Evolutionary conservation across 1,139 yeast species (phyloP).

Genomic region (Candida smagusa): DNA sequence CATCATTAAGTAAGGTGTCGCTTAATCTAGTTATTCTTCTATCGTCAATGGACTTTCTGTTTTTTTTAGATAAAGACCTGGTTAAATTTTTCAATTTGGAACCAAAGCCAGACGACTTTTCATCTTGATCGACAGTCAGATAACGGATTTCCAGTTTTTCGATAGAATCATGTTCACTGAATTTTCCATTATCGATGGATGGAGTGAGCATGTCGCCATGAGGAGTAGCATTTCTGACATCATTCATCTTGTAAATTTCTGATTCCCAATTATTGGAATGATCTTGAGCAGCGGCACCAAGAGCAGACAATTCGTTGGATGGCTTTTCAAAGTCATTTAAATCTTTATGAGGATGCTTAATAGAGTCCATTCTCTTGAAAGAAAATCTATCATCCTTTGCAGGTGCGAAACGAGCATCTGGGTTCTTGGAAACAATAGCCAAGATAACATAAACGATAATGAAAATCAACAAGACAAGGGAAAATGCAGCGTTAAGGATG

Average conservation of each 20-base stretch:
- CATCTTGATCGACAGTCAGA: neutral
- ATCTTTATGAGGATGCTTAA: conserved; percentile 20
- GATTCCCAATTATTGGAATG: conserved; percentile 70
- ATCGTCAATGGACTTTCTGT: conserved; percentile 5
- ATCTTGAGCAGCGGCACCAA: conserved; percentile 69
- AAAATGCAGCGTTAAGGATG: conserved; percentile 72
- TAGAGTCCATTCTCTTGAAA: conserved; percentile 59
- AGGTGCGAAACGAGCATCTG: conserved; percentile 80
- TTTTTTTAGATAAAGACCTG: conserved; percentile 22
- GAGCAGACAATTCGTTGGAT: conserved; percentile 56
- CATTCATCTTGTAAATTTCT: conserved; percentile 54
- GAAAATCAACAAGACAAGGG: conserved; percentile 59
- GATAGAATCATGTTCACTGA: conserved; percentile 4
- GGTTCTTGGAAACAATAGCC: conserved; percentile 66
- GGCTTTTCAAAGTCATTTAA: conserved; percentile 5
- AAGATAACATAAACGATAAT: conserved; percentile 56
- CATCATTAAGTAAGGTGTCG: conserved; percentile 26
- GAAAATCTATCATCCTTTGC: conserved; percentile 83
- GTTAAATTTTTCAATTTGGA: conserved; percentile 17
- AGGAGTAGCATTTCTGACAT: conserved; percentile 17
- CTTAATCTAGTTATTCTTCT: conserved; percentile 29
- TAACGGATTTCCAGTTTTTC: conserved; percentile 4
- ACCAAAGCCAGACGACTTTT: conserved; percentile 9
- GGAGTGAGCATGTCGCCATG: conserved; percentile 21
- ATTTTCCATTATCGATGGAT: conserved; percentile 17